Evolutionary conservation across 139 green algal genomes (phyloP).

Genomic region (Zygnema cylindricum): DNA sequence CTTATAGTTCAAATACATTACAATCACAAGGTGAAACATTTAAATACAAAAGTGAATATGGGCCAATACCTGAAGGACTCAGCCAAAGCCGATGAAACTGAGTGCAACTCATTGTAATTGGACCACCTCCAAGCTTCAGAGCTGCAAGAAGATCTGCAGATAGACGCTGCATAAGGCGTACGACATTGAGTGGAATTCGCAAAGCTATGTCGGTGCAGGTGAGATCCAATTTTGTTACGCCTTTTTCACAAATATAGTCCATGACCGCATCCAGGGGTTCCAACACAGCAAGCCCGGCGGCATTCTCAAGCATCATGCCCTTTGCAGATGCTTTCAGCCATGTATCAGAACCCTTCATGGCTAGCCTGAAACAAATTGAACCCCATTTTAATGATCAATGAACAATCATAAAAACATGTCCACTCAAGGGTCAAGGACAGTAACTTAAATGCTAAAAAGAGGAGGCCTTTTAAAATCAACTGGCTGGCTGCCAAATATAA

Average conservation of each 20-base stretch:
- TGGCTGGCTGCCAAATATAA: background rate
- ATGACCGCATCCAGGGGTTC: constrained; percentile 37
- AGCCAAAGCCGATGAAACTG: constrained; percentile 77
- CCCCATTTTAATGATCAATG: no score
- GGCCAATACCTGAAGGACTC: background rate
- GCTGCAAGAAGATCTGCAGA: constrained; percentile 69
- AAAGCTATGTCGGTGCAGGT: constrained; percentile 65
- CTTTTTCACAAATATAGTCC: constrained; percentile 13
- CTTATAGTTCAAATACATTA: background rate
- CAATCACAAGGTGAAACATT: no score
- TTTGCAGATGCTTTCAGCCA: constrained; percentile 31
- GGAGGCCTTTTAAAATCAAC: background rate
- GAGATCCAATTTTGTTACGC: constrained; percentile 67
- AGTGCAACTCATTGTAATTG: constrained; percentile 68
- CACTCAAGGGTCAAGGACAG: no score
- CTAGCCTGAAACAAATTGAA: constrained; percentile 5
- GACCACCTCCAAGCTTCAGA: constrained; percentile 46
- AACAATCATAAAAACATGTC: no score
- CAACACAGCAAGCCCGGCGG: constrained; percentile 31
- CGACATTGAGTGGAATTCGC: constrained; percentile 74
- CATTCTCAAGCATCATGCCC: constrained; percentile 37
- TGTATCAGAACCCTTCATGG: constrained; percentile 21
- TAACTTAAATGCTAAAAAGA: no score
- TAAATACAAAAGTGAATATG: background rate
- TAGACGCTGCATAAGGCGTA: constrained; percentile 71